Conservation (phyloP, 176 grass and related monocot genomes). For the Panicum miliaceum region DNA sequence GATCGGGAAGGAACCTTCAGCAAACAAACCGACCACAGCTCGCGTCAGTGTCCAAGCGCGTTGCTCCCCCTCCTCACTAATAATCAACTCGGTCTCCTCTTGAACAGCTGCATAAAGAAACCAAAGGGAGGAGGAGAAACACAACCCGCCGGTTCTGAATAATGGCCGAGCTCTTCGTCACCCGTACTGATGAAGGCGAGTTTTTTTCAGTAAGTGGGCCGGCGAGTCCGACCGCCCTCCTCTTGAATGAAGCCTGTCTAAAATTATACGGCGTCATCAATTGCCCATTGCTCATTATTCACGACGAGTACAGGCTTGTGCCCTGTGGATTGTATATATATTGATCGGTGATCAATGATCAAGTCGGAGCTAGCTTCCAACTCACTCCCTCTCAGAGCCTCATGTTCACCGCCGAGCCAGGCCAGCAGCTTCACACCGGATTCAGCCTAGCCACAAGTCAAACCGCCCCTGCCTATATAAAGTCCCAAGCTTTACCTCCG, state of each 20-base stretch:
- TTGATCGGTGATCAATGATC: neutral
- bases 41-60: conserved; percentile 3
- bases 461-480: conserved; percentile 20
- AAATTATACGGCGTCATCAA: neutral
- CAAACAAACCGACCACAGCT: conserved; percentile 12
- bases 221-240: neutral
- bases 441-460: conserved; percentile 36
- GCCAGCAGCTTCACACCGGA: neutral
- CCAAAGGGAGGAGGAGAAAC: neutral
- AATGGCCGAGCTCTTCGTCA: neutral
- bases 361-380: neutral
- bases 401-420: neutral
- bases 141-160: neutral
- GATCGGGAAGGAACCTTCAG: neutral
- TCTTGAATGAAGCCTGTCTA: neutral
- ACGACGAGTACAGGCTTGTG: neutral
- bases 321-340: neutral
- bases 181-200: neutral
- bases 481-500: neutral
- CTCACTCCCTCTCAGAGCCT: neutral
- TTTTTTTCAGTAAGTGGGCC: neutral
- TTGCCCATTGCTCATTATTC: neutral
- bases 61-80: neutral
- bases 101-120: neutral
- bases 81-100: neutral